Percentiles rank a stretch among this genome's conserved stretches.
phyloP scores from a whole-genome alignment of 306 rosid genomes.

The Medicago ruthenica region DNA sequence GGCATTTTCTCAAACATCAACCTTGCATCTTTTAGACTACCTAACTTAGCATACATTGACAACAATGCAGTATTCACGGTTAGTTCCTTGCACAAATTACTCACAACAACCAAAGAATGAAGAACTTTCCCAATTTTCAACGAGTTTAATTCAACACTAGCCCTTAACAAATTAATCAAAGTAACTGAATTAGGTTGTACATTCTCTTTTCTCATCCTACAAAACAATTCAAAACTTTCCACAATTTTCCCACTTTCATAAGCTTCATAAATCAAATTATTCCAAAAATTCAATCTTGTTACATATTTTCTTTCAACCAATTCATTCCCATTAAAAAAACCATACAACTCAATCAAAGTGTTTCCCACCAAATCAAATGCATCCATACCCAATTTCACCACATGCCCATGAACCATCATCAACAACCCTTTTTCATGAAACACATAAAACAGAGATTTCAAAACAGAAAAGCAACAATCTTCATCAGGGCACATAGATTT shows the following conservation, averaged over 20 bases:
- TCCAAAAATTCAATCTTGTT: constrained; percentile 46
- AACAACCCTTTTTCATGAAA: constrained; percentile 47
- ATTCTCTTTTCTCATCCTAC: constrained; percentile 54
- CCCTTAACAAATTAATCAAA: constrained; percentile 54
- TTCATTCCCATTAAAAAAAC: constrained; percentile 36
- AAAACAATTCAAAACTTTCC: constrained; percentile 44
- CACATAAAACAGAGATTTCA: constrained; percentile 55
- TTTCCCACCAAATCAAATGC: constrained; percentile 49
- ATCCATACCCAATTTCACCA: constrained; percentile 71
- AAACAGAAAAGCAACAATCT: constrained; percentile 51
- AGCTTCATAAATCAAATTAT: constrained; percentile 53
- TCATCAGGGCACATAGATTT: constrained; percentile 60
- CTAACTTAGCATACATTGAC: constrained; percentile 72
- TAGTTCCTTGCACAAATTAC: constrained; percentile 55
- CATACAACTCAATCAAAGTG: constrained; percentile 53
- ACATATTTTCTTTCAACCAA: constrained; percentile 38
- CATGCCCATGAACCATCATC: constrained; percentile 56
- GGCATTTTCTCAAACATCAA: constrained; percentile 68
- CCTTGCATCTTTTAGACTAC: constrained; percentile 54
- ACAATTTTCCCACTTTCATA: constrained; percentile 47
- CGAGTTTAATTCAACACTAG: constrained; percentile 53
- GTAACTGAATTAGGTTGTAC: constrained; percentile 50
- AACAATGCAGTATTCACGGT: constrained; percentile 68
- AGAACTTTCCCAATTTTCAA: constrained; percentile 54
- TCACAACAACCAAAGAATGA: constrained; percentile 58